Evolutionary conservation across 345 rosid species (phyloP), one percentile per base, ranked within the genome.

Genomic region (Diplotaxis tenuifolia): DNA sequence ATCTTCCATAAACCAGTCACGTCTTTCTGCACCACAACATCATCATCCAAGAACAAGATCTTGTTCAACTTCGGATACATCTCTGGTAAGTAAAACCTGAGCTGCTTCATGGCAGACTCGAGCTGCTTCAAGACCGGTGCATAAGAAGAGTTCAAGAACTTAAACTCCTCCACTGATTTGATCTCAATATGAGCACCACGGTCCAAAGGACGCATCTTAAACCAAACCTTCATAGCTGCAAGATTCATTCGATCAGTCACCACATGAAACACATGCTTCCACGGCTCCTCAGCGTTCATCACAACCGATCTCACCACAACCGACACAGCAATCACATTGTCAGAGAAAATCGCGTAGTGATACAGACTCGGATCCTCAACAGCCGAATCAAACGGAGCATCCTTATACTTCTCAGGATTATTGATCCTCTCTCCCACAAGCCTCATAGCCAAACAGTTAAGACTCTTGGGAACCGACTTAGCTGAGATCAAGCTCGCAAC

Each of bases 221-320:
- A 93, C 98, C 98, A 93, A 4, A 89, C 98, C 85, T 91, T 91
- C 97, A 91, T 88, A 0, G 97, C 97, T 42, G 96, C 97, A 19
- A 91, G 75, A 81, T 85, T 87, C 96, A 87, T 91, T 57, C 87
- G 79, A 76, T 93, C 88, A n/a, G 50, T 42, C 50, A 42, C 50
- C 50, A 42, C 50, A 0, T 42, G 50, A 42, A 42, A 42, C 2
- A 42, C 50, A 42, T 42, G 50, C 50, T 42, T 42, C 50, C 50
- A 42, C 8, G 50, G 50, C 50, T 42, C 96, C 58, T 86, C 83
- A 0, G 98, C 88, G 9, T 93, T 91, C 87, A 83, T 88, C 80
- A 87, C 87, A 49, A 83, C 92, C 2, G 98, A 93, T 66, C 85
- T 84, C 76, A 93, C 94, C 77, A 93, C 98, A 66, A 93, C 97